A percentile compares a stretch with the other conserved stretches of the same genome.
These are phyloP conservation scores for Yarrowia osloensis DNA, from an alignment of 805 yeast genomes.

Conservation along the genomic window DNA sequence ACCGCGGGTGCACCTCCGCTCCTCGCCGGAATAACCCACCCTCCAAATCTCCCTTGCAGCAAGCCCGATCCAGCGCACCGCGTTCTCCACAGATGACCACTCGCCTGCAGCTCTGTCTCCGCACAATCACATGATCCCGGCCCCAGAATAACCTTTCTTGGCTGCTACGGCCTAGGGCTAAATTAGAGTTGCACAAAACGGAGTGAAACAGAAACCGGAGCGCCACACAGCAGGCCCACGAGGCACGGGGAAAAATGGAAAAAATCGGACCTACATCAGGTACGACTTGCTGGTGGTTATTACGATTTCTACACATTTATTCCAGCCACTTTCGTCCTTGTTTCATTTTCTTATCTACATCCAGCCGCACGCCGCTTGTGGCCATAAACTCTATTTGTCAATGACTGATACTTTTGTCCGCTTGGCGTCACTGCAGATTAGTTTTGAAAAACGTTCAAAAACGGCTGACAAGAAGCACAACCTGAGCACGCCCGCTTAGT, in stretches of 20 bases:
- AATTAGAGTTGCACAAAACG: neutral
- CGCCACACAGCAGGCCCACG: neutral
- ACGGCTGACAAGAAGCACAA: too few relatives aligned
- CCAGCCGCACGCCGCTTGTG: constrained; percentile 28
- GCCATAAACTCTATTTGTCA: neutral
- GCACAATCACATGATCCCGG: constrained; percentile 20
- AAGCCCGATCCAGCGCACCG: neutral
- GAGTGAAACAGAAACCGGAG: neutral
- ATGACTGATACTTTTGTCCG: constrained; percentile 11
- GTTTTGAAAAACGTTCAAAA: too few relatives aligned
- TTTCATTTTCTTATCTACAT: neutral
- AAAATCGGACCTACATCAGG: neutral
- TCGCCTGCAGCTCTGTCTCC: neutral
- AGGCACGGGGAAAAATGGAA: neutral
- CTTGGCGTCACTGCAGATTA: too few relatives aligned
- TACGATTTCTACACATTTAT: neutral
- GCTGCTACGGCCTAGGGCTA: constrained; percentile 5
- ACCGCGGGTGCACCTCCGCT: neutral
- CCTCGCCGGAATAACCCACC: neutral
- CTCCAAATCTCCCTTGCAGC: neutral
- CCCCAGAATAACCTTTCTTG: constrained; percentile 2
- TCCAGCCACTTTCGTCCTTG: neutral
- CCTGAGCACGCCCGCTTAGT: too few relatives aligned
- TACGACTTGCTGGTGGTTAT: neutral
- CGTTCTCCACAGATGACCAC: neutral